Percentiles rank a stretch among this genome's conserved stretches.
phyloP scores from a whole-genome alignment of 2,329 filamentous ascomycete genomes.

The Ceratocystis huliohia region DNA sequence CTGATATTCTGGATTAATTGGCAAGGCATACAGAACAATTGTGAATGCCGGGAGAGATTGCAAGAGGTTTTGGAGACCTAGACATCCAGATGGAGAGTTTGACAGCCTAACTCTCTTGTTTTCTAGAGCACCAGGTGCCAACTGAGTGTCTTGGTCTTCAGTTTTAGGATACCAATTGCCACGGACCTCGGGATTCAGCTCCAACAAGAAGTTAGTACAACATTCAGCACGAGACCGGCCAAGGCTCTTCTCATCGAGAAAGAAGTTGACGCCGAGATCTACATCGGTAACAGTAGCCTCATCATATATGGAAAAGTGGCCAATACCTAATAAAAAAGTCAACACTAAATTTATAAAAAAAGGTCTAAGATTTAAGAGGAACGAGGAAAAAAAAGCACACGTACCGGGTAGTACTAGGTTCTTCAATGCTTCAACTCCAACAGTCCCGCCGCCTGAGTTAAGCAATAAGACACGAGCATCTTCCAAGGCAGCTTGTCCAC shows the following conservation, averaged over 20 bases:
- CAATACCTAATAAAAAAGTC: slow-evolving; percentile 50
- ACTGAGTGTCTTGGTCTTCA: slow-evolving; percentile 27
- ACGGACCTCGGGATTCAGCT: slow-evolving; percentile 85
- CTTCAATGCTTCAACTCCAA: slow-evolving; percentile 84
- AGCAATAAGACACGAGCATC: slow-evolving; percentile 82
- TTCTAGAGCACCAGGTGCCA: slow-evolving; percentile 2
- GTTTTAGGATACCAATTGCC: slow-evolving; percentile 53
- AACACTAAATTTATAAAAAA: not conserved
- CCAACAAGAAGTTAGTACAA: slow-evolving; percentile 62
- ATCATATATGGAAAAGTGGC: slow-evolving; percentile 83
- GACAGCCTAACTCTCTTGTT: slow-evolving; percentile 18
- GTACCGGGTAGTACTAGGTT: slow-evolving; percentile 84
- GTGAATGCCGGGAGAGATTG: slow-evolving; percentile 35
- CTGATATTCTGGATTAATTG: slow-evolving; percentile 35
- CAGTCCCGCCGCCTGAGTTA: slow-evolving; percentile 75
- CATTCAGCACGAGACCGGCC: slow-evolving; percentile 68
- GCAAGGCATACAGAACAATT: slow-evolving; percentile 43
- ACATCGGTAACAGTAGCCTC: slow-evolving; percentile 60
- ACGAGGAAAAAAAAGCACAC: slow-evolving; percentile 13
- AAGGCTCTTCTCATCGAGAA: slow-evolving; percentile 66
- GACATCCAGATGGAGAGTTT: slow-evolving; percentile 19
- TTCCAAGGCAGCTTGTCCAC: slow-evolving; percentile 80
- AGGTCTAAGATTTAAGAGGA: not conserved
- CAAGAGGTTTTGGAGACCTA: slow-evolving; percentile 32
- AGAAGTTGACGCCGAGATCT: slow-evolving; percentile 94